Base-by-base conservation (phyloP, 176 grass and related monocot species). In the Triticum monococcum region DNA sequence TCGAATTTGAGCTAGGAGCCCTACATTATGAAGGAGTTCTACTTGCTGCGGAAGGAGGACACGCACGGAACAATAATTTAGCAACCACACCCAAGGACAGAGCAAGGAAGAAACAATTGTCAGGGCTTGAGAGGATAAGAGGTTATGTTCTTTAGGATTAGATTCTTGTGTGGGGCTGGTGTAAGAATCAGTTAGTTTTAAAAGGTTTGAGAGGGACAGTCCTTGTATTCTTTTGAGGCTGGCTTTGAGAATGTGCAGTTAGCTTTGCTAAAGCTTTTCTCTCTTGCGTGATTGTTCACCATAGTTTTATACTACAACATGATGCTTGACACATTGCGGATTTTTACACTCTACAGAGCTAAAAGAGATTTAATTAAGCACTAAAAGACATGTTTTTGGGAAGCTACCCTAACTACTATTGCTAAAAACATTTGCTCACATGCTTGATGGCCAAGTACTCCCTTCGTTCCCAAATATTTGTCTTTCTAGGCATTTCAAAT, bases 361-460 rank as follows among this genome's bases (percentile, higher is more conserved):
- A 38, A 65, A 56, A 20, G 8, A 74, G 33, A 82, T 60, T 12
- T 62, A 77, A 26, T 25, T 77, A 52, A 22, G 41, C 22, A 11
- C 7, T 87, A 24, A 18, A 13, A 23, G 22, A 43, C 38, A 26
- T 56, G 9, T 68, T 84, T 46, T 36, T 24, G 14, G 2, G 31
- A 73, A 79, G 38, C 37, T 24, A 60, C 8, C 56, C 76, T 57
- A 59, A 59, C 25, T 63, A 81, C 38, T 63, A 16, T 54, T 64
- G 9, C 22, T 56, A 69, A 14, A 17, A 33, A 36, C 2, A 37
- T 17, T 35, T 70, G 65, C 30, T 81, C 4, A 12, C 1, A 24
- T 37, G 64, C 38, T 28, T 41, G n/a, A 87, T 22, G 18, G 75
- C n/a, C 68, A 83, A 50, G 17, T n/a, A n/a, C n/a, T n/a, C n/a